Base-by-base conservation (phyloP, 495 filamentous ascomycete species). In the Terfezia boudieri region DNA sequence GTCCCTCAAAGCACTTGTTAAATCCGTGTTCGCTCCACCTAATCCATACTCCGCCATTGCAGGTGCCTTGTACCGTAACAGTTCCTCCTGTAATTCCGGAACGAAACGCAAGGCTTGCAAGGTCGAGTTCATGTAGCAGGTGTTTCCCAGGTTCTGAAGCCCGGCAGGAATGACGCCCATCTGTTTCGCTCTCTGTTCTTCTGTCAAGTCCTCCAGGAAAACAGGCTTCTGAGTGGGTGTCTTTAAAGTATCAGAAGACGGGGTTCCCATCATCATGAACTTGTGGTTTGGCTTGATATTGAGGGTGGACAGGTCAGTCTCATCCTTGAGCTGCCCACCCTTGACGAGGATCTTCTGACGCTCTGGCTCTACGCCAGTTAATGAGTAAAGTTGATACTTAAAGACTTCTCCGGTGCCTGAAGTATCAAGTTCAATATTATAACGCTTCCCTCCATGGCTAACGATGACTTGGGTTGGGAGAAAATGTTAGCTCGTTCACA, bases 191-290 rank as follows among this genome's bases (percentile, higher is more conserved):
- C 79, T 77, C 65, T 98, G 88, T 22, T 88, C 88, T 63, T 90
- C 90, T 5, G 87, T 93, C 90, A 98, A 94, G 65, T 98, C 90
- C 67, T 98, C 90, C 59, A 93, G 66, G 61, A 98, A 98, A 67
- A 81, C 86, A 63, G 86, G 74, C 57, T 74, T 73, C 67, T 94
- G 84, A 59, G 82, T 86, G 8, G 92, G 90, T 67, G 51, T 63
- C 20, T 20, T 20, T 1, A 20, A 2, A 1, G 2, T 20, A 20
- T 94, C 68, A 22, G 69, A 69, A 12, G 81, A 78, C 2, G 90
- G 84, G 2, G 85, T 93, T 14, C 92, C 90, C 80, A 98, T 84
- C 84, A 98, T 92, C 82, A 92, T 92, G 67, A 96, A 85, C 7
- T 71, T 78, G 63, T 92, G 84, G 51, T 84, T 82, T 8, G 83